Percentiles rank a stretch among this genome's conserved stretches.
Conservation (phyloP, 345 rosid genomes). For the Cardamine occulta region DNA sequence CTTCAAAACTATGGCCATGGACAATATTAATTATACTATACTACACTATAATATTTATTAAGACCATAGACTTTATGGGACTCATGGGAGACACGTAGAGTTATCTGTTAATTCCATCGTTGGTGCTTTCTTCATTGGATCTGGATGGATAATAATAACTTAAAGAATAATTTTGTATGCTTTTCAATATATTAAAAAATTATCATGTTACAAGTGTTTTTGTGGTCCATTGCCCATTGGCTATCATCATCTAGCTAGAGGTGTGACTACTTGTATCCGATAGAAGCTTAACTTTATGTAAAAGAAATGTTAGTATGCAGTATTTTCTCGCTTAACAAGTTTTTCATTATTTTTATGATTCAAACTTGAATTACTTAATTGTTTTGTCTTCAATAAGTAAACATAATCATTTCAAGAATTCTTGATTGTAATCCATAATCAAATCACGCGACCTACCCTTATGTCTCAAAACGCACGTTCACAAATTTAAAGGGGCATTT, state of each 20-base stretch:
- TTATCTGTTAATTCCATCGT: constrained; percentile 3
- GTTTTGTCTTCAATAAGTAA: not conserved
- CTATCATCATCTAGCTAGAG: constrained; percentile 10
- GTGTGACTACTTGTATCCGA: not conserved
- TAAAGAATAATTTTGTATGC: constrained; percentile 11
- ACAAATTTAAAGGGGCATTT: constrained; percentile 17
- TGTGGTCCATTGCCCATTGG: constrained; percentile 40
- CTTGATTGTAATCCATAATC: not conserved
- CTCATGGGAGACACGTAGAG: constrained; percentile 14
- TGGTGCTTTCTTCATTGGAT: constrained; percentile 40
- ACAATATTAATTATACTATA: not conserved
- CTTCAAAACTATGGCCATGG: not conserved
- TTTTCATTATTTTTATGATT: not conserved
- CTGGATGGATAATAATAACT: constrained; percentile 28
- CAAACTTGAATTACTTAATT: not conserved
- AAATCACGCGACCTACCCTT: constrained; percentile 39
- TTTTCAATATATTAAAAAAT: not conserved
- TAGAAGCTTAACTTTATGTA: not conserved
- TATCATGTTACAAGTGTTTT: not conserved
- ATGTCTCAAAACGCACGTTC: constrained; percentile 40
- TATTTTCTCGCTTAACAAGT: not conserved
- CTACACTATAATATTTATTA: not conserved
- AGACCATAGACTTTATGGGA: constrained; percentile 4
- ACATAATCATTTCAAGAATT: not conserved
- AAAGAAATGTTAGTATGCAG: no score